Percentiles rank a stretch among this genome's conserved stretches.
Conservation (phyloP, 192 early-diverging fungal species). For the Umbelopsis ramanniana region DNA sequence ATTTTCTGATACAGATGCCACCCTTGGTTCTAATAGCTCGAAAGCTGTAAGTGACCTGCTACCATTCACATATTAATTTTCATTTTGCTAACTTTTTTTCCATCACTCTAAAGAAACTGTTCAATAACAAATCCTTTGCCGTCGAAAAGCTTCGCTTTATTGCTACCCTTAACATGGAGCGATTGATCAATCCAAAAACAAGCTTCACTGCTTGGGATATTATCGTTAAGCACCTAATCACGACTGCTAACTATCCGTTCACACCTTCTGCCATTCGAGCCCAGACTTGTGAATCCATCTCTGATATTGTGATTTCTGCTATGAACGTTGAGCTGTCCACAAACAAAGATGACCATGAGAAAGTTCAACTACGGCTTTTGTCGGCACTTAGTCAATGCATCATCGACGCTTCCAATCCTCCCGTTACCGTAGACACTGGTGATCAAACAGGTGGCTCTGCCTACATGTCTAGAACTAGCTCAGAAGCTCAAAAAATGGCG, state of each 20-base stretch:
- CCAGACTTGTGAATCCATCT: constrained; percentile 77
- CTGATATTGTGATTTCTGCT: constrained; percentile 74
- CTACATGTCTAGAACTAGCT: constrained; percentile 15
- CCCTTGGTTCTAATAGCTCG: constrained; percentile 20
- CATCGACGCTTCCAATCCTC: constrained; percentile 24
- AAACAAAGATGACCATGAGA: constrained; percentile 66
- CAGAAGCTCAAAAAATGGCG: constrained; percentile 79
- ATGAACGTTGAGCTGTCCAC: constrained; percentile 67
- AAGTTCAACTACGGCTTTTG: constrained; percentile 69
- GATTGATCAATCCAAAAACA: constrained; percentile 47
- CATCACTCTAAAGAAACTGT: constrained; percentile 50
- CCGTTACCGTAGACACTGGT: background rate
- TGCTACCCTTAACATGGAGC: constrained; percentile 58
- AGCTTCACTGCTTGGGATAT: constrained; percentile 60
- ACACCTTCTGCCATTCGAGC: constrained; percentile 67
- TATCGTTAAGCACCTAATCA: constrained; percentile 74
- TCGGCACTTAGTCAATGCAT: constrained; percentile 65
- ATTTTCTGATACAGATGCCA: constrained; percentile 40
- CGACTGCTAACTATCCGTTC: constrained; percentile 65
- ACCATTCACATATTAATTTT: background rate
- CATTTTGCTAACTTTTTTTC: background rate
- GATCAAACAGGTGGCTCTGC: background rate
- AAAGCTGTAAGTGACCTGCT: constrained; percentile 24
- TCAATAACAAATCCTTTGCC: constrained; percentile 79
- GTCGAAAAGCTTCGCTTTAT: constrained; percentile 74